phyloP scores from a whole-genome alignment of 1,139 yeast genomes.

The Geotrichum siamense region DNA sequence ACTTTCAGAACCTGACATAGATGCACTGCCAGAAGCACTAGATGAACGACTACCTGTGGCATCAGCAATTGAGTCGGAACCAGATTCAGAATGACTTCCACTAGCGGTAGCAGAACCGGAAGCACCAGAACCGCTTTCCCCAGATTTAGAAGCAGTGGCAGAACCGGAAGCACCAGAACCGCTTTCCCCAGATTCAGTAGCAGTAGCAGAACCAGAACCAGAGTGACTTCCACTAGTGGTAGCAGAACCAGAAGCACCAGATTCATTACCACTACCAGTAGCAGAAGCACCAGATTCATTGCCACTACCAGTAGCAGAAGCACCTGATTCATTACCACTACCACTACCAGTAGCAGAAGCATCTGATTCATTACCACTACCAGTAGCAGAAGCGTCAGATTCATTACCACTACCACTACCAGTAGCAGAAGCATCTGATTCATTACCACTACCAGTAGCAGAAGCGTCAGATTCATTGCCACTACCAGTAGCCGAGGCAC shows the following conservation, averaged over 20 bases:
- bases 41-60: constrained; percentile 10
- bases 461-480: constrained; percentile 1
- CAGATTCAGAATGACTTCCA: constrained; percentile 9
- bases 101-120: constrained; percentile 5
- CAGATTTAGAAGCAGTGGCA: constrained; percentile 1
- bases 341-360: neutral
- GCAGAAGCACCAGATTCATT: constrained; percentile 1
- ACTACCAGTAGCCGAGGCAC: neutral
- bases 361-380: neutral
- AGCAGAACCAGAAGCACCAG: neutral
- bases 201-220: constrained; percentile 3
- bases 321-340: constrained; percentile 1
- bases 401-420: constrained; percentile 2
- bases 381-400: neutral
- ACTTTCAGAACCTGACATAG: neutral
- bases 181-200: neutral
- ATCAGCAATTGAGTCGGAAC: constrained; percentile 6
- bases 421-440: constrained; percentile 2
- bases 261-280: neutral
- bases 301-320: constrained; percentile 2
- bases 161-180: constrained; percentile 2
- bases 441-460: neutral
- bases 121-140: neutral
- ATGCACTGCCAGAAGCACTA: neutral
- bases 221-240: neutral